Evolutionary conservation across 352 stramenopile species (phyloP), one percentile per base, ranked within the genome.

Genomic region (Globisporangium yorkense): DNA sequence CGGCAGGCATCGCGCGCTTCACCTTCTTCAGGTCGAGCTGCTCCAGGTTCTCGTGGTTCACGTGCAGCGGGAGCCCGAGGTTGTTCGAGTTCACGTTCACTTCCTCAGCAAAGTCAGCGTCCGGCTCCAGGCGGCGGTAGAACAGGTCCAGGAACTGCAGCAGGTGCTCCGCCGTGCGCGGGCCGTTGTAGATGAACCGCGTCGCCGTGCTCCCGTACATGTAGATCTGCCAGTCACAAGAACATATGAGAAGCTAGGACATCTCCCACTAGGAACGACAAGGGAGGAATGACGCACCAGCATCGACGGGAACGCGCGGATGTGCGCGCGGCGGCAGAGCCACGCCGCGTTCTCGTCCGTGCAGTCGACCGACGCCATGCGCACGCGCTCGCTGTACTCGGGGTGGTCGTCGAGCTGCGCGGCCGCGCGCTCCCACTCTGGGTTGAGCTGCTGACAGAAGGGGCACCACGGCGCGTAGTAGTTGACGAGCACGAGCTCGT

Each of bases 381-480:
- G 67, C 41, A 92, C 80, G 62, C 81, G 82, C 61, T 92, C 77
- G 54, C 67, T 77, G 71, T 90, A 94, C 61, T 92, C 81, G 1
- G 82, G 82, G 46, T 92, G 82, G 53, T 90, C 80, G 0, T 75
- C 66, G 27, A 92, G 58, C 60, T 91, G 78, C 18, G 77, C 72
- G 8, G 84, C 84, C 0, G 82, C 84, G 47, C 73, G 69, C 52
- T 92, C 80, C 84, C 84, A 94, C 48, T 89, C 75, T 0, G 84
- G 84, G 56, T 89, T 79, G 39, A 94, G 72, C 51, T 82, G 61
- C 56, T 87, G 84, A 48, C 76, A 87, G 65, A 77, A 94, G 21
- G 70, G 76, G 62, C 84, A 94, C 84, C 84, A 94, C 0, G 82
- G 84, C 21, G 84, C 84, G 58, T 91, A 92, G 55, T 86, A 94